Percentiles rank a stretch among this genome's conserved stretches.
These are phyloP conservation scores for Colletotrichum karsti DNA, from an alignment of 2,329 filamentous ascomycete genomes.

Conservation along the genomic window DNA sequence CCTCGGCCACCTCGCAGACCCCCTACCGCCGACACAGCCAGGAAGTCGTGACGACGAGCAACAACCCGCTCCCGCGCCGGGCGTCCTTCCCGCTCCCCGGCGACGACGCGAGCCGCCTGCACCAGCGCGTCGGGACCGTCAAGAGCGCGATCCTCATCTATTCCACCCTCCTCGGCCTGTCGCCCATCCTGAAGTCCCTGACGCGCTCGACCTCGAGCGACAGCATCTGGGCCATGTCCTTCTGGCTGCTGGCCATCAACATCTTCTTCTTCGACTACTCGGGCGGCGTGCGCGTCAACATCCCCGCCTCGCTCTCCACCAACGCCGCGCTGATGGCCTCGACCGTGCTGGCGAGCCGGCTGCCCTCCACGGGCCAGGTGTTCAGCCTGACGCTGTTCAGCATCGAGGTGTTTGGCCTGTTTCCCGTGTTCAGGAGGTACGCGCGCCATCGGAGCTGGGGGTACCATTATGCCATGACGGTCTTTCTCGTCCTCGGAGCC, in stretches of 20 bases:
- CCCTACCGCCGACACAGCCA: slow-evolving; percentile 28
- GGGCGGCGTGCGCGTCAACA: slow-evolving; percentile 58
- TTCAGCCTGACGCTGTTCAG: slow-evolving; percentile 95
- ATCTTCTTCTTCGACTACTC: slow-evolving; percentile 96
- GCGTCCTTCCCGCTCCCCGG: slow-evolving; percentile 29
- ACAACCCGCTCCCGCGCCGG: not conserved
- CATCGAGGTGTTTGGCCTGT: slow-evolving; percentile 96
- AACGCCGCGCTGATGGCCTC: slow-evolving; percentile 97
- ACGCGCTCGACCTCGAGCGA: slow-evolving; percentile 91
- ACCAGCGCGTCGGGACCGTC: slow-evolving; percentile 76
- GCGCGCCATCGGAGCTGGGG: slow-evolving; percentile 83
- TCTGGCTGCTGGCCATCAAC: slow-evolving; percentile 92
- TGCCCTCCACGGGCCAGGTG: slow-evolving; percentile 91
- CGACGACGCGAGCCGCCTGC: slow-evolving; percentile 49
- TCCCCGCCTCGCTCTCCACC: slow-evolving; percentile 82
- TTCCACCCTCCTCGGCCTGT: slow-evolving; percentile 88
- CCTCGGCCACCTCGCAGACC: slow-evolving; percentile 39
- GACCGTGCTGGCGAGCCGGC: slow-evolving; percentile 88
- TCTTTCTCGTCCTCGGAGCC: slow-evolving; percentile 79
- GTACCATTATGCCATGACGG: slow-evolving; percentile 81
- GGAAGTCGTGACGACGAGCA: not conserved
- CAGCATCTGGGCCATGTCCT: slow-evolving; percentile 97
- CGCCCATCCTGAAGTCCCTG: slow-evolving; percentile 95
- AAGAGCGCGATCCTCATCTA: slow-evolving; percentile 96
- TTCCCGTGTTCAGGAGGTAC: slow-evolving; percentile 95